Conservation (phyloP, 345 rosid genomes). For the Salix dunnii region DNA sequence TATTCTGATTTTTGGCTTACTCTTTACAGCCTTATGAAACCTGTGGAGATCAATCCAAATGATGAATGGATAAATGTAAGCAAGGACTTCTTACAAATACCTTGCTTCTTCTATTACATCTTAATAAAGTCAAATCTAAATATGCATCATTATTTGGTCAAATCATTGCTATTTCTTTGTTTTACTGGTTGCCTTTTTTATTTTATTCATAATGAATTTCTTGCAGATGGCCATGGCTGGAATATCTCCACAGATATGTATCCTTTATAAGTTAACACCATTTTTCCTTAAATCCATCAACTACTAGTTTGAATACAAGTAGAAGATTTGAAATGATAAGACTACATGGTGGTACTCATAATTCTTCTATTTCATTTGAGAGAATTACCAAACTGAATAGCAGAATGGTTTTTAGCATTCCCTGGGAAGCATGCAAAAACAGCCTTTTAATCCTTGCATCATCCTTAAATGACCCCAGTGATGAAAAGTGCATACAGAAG, state of each 20-base stretch:
- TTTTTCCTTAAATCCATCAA: neutral
- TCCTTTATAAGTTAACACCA: conserved; percentile 30
- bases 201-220: conserved; percentile 7
- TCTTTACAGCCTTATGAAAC: conserved; percentile 71
- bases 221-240: conserved; percentile 95
- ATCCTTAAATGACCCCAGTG: conserved; percentile 57
- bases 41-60: conserved; percentile 86
- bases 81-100: conserved; percentile 2
- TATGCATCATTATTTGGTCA: neutral
- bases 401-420: neutral
- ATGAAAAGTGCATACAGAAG: conserved; percentile 94
- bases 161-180: conserved; percentile 1
- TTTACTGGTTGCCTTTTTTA: conserved; percentile 6
- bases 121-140: neutral
- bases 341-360: neutral
- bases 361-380: conserved; percentile 1
- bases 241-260: conserved; percentile 88
- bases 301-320: neutral
- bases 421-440: neutral
- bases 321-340: neutral
- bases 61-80: conserved; percentile 98
- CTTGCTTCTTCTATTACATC: conserved; percentile 5
- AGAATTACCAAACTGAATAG: neutral
- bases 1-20: conserved; percentile 12
- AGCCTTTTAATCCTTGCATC: conserved; percentile 8